These are phyloP conservation scores for Hirsutella minnesotensis DNA, from an alignment of 2,329 filamentous ascomycete genomes.

Conservation along the genomic window DNA sequence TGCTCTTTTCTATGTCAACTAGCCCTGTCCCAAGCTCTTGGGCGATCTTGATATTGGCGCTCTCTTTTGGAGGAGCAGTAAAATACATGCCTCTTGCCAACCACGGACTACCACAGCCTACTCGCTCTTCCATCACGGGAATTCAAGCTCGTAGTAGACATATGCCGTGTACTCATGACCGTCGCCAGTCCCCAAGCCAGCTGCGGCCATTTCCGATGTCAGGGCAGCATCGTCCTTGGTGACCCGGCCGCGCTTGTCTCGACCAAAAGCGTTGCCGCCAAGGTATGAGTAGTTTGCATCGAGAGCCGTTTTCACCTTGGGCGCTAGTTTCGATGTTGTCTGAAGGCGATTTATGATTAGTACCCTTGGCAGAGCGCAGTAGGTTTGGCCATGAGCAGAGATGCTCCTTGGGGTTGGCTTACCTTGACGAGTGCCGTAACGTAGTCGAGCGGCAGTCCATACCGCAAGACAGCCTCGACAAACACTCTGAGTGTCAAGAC, in stretches of 20 bases:
- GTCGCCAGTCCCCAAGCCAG: constrained; percentile 54
- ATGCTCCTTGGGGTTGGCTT: constrained; percentile 20
- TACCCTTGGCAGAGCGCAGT: too few relatives aligned
- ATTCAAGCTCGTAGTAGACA: constrained; percentile 92
- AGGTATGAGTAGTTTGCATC: constrained; percentile 84
- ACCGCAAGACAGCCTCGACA: constrained; percentile 94
- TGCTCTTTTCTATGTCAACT: not conserved
- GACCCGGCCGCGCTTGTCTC: constrained; percentile 86
- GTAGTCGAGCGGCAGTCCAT: constrained; percentile 84
- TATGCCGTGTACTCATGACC: constrained; percentile 86
- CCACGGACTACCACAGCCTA: not conserved
- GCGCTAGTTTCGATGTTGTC: constrained; percentile 71
- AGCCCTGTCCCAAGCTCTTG: too few relatives aligned
- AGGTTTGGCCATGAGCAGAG: too few relatives aligned
- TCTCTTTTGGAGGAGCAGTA: too few relatives aligned
- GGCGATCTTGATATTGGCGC: too few relatives aligned
- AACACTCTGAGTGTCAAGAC: constrained; percentile 85
- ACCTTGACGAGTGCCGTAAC: constrained; percentile 78
- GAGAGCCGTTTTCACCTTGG: constrained; percentile 67
- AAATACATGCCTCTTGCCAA: not conserved
- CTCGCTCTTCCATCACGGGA: constrained; percentile 28
- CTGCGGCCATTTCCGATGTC: constrained; percentile 73
- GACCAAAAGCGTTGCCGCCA: constrained; percentile 84
- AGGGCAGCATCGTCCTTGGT: constrained; percentile 77
- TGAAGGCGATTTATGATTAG: constrained; percentile 27